phyloP scores from a whole-genome alignment of 176 grass and related monocot genomes.

The Leersia perrieri region DNA sequence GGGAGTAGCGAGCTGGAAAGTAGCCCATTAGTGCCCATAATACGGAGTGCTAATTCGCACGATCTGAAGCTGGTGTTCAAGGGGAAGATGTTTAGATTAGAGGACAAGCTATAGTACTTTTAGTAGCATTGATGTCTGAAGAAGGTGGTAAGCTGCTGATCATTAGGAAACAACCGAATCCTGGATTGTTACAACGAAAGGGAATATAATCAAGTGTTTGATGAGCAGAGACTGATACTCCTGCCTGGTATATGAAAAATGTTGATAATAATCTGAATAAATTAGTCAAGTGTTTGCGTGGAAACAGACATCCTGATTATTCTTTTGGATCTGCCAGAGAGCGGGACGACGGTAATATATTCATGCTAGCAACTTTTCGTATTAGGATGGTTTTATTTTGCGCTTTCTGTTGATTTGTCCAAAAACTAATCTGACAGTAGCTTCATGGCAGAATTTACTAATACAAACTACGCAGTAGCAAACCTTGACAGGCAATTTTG shows the following conservation, averaged over 20 bases:
- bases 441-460: not conserved
- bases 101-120: not conserved
- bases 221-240: not conserved
- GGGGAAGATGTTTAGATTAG: not conserved
- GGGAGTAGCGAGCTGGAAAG: not conserved
- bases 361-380: not conserved
- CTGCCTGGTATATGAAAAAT: not conserved
- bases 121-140: not conserved
- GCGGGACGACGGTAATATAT: not conserved
- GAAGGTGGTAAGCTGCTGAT: not conserved
- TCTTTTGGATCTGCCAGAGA: not conserved
- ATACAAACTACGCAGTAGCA: not conserved
- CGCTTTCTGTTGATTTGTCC: not conserved
- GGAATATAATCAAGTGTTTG: not conserved
- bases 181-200: not conserved
- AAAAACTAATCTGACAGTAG: too few relatives aligned
- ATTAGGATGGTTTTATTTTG: not conserved
- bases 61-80: not conserved
- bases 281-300: not conserved
- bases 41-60: not conserved
- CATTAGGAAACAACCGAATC: not conserved
- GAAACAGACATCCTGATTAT: not conserved
- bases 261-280: conserved; percentile 1
- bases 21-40: not conserved
- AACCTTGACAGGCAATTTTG: too few relatives aligned